Conservation (phyloP, 495 filamentous ascomycete species). For the Penicillium robsamsonii region DNA sequence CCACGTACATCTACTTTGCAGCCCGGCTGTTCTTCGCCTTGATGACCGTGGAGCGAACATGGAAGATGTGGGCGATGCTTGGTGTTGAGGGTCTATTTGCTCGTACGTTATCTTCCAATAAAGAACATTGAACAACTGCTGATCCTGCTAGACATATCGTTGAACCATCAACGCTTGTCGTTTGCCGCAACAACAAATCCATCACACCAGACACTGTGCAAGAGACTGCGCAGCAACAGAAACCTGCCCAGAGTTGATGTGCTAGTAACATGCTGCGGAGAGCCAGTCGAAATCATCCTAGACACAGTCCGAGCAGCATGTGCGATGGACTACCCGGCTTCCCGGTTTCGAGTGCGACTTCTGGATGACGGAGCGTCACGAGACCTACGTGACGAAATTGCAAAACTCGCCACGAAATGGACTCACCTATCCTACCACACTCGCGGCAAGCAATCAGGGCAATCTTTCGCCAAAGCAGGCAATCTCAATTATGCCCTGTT, state of each 20-base stretch:
- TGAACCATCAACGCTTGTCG: conserved; percentile 29
- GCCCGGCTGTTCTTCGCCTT: conserved; percentile 21
- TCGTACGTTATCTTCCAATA: conserved; percentile 16
- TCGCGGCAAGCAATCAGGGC: conserved; percentile 39
- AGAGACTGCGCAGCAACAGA: conserved; percentile 22
- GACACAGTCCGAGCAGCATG: conserved; percentile 52
- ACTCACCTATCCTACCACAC: conserved; percentile 48
- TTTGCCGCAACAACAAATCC: conserved; percentile 19
- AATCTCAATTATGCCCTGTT: conserved; percentile 54
- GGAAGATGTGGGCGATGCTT: conserved; percentile 35
- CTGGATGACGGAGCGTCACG: conserved; percentile 49
- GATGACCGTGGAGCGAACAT: conserved; percentile 15
- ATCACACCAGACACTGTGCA: conserved; percentile 10
- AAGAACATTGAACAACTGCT: not conserved
- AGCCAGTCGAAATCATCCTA: conserved; percentile 49
- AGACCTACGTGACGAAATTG: conserved; percentile 32
- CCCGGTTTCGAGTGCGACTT: conserved; percentile 46
- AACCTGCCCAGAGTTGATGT: conserved; percentile 46
- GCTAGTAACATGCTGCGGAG: conserved; percentile 49
- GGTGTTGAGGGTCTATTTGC: conserved; percentile 28
- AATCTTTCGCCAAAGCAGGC: conserved; percentile 51
- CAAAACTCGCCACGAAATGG: conserved; percentile 25
- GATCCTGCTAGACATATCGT: conserved; percentile 20
- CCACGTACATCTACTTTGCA: conserved; percentile 23
- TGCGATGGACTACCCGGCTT: conserved; percentile 46